Evolutionary conservation across 1,284 basidiomycete species (phyloP).

Genomic region (Boletus holoroseus): DNA sequence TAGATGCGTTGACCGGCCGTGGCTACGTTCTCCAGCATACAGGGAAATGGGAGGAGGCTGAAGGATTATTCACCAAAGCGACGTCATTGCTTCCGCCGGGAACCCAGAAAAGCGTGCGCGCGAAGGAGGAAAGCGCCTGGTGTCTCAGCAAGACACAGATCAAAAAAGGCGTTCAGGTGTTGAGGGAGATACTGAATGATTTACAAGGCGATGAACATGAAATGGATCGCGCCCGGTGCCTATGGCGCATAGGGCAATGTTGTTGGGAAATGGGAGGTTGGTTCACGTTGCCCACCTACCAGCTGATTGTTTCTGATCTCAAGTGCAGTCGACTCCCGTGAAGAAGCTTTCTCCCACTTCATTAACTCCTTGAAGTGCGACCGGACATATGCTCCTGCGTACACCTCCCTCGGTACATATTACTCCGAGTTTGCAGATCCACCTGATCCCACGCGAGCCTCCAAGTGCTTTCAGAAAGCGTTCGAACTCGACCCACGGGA

Average conservation of each 20-base stretch:
- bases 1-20: slow-evolving; percentile 65
- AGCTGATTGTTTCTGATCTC: slow-evolving; percentile 6
- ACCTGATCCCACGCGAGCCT: slow-evolving; percentile 78
- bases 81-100: slow-evolving; percentile 44
- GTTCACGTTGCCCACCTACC: slow-evolving; percentile 22
- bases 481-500: slow-evolving; percentile 94
- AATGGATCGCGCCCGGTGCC: slow-evolving; percentile 66
- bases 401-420: slow-evolving; percentile 90
- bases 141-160: slow-evolving; percentile 61
- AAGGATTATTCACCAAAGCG: slow-evolving; percentile 53
- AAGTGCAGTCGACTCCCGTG: slow-evolving; percentile 39
- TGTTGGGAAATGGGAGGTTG: slow-evolving; percentile 73
- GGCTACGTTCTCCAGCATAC: slow-evolving; percentile 70
- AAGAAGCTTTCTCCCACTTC: slow-evolving; percentile 76
- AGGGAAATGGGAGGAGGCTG: slow-evolving; percentile 69
- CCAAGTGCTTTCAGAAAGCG: slow-evolving; percentile 97
- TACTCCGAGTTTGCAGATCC: slow-evolving; percentile 72
- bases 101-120: slow-evolving; percentile 53
- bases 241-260: slow-evolving; percentile 80
- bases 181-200: slow-evolving; percentile 56
- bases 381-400: slow-evolving; percentile 81
- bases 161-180: slow-evolving; percentile 48
- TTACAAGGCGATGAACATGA: slow-evolving; percentile 50
- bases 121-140: slow-evolving; percentile 84
- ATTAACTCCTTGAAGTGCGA: slow-evolving; percentile 78